Conservation (phyloP, 495 filamentous ascomycete species). For the Aspergillus homomorphus region DNA sequence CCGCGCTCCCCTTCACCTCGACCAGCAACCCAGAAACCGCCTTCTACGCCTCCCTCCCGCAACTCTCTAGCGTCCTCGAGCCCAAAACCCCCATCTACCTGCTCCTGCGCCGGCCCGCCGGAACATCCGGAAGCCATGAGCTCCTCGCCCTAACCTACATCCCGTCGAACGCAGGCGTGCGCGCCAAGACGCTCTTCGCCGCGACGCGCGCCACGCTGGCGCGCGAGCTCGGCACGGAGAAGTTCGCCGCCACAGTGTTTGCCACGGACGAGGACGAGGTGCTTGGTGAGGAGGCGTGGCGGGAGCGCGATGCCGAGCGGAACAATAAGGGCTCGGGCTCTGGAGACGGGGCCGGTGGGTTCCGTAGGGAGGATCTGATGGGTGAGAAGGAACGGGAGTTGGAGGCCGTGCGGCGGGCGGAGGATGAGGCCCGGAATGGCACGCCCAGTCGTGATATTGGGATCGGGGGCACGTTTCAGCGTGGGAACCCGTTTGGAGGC, state of each 20-base stretch:
- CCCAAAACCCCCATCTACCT: constrained; percentile 78
- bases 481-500: constrained; percentile 20
- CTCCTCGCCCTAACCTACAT: constrained; percentile 86
- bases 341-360: constrained; percentile 9
- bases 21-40: constrained; percentile 30
- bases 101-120: constrained; percentile 67
- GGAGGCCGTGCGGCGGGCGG: constrained; percentile 71
- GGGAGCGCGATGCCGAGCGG: constrained; percentile 68
- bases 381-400: constrained; percentile 83
- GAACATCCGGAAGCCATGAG: constrained; percentile 31
- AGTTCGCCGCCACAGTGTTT: constrained; percentile 78
- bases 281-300: constrained; percentile 68
- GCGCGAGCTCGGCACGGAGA: constrained; percentile 83
- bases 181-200: constrained; percentile 95
- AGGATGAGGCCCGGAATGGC: constrained; percentile 73
- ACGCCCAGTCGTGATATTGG: constrained; percentile 57
- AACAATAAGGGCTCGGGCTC: constrained; percentile 8
- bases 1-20: constrained; percentile 54
- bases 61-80: constrained; percentile 68
- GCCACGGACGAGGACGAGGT: constrained; percentile 68
- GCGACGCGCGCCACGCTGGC: constrained; percentile 79
- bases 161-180: constrained; percentile 82
- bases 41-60: constrained; percentile 59
- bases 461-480: constrained; percentile 60
- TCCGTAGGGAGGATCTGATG: constrained; percentile 60